Evolutionary conservation across 2,329 filamentous ascomycete genomes (phyloP), one percentile per base, ranked within the genome.

Genomic region (Fusarium phyllophilum): DNA sequence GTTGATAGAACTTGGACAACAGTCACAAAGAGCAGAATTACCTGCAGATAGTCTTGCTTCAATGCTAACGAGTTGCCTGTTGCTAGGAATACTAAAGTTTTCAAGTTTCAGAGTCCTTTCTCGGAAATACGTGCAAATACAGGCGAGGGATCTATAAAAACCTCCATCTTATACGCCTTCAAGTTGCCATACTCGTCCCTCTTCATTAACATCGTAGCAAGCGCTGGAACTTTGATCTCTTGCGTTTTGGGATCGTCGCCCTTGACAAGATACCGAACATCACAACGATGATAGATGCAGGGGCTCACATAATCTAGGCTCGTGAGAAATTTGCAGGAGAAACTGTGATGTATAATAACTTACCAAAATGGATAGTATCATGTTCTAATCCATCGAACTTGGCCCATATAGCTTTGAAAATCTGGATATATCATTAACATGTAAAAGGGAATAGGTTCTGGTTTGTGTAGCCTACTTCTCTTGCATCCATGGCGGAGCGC

Each of bases 1-100:
- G 71, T 61, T 4, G 60, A 66, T 31, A 71, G 74, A 9, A 60
- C 24, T 36, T 76, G 74, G 74, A 48, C 31, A 10, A 76, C 71
- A 5, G 41, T 75, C 38, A 22, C 33, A 18, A 64, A 31, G 12
- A 64, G 63, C 13, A 55, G 20, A 10, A 38, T 55, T 0, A 13
- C 41, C 15, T 62, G 62, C 18, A 55, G 20, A 41, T 70, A 61
- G 38, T 18, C 26, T 15, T 29, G 4, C 22, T 26, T 9, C 13
- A 34, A 36, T 58, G 15, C 15, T 45, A 7, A 17, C 9, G 10
- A 33, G 22, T 33, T 20, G 10, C 12, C 6, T 15, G 7, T 11
- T 57, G 4, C 13, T 24, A 18, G 20, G 11, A n/a, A 38, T 29
- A 13, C 24, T n/a, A n/a, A 39, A 14, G 4, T 1, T 14, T 20